phyloP scores from a whole-genome alignment of 2,329 filamentous ascomycete genomes.

The Aspergillus phoenicis region DNA sequence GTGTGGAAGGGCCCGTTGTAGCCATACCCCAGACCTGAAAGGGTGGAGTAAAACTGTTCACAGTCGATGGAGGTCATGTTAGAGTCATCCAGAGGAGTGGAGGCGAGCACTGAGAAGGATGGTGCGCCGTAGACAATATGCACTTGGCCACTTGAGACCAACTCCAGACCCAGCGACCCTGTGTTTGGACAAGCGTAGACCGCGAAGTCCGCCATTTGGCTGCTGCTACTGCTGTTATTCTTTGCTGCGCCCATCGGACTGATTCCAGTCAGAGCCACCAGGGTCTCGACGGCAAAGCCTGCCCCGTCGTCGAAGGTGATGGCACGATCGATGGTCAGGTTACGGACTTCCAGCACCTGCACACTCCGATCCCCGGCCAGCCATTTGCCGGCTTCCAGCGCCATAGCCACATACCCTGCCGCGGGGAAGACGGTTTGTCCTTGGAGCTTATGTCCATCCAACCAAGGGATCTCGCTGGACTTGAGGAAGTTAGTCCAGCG shows the following conservation, averaged over 20 bases:
- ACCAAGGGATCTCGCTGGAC: conserved; percentile 27
- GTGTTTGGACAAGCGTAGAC: not conserved
- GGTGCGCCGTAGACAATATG: conserved; percentile 5
- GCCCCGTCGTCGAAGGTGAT: not conserved
- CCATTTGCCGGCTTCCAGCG: conserved; percentile 10
- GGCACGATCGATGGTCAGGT: not conserved
- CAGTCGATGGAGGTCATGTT: conserved; percentile 6
- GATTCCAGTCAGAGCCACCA: not conserved
- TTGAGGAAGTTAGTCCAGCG: conserved; percentile 24
- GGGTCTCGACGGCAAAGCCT: not conserved
- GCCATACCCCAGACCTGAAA: conserved; percentile 3
- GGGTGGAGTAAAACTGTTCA: conserved; percentile 9
- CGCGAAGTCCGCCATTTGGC: not conserved
- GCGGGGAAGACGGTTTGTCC: conserved; percentile 28
- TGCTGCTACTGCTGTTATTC: not conserved
- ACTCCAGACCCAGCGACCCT: not conserved
- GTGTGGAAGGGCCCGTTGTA: conserved; percentile 8
- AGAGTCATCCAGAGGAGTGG: conserved; percentile 1
- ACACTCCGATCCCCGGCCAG: not conserved
- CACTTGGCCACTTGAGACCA: not conserved
- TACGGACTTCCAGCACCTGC: not conserved
- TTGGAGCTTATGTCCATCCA: conserved; percentile 27
- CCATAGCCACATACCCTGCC: conserved; percentile 21
- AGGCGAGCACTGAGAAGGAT: not conserved
- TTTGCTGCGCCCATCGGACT: not conserved